Conservation (phyloP, 2,329 filamentous ascomycete genomes). For the Pseudohalonectria lignicola region DNA sequence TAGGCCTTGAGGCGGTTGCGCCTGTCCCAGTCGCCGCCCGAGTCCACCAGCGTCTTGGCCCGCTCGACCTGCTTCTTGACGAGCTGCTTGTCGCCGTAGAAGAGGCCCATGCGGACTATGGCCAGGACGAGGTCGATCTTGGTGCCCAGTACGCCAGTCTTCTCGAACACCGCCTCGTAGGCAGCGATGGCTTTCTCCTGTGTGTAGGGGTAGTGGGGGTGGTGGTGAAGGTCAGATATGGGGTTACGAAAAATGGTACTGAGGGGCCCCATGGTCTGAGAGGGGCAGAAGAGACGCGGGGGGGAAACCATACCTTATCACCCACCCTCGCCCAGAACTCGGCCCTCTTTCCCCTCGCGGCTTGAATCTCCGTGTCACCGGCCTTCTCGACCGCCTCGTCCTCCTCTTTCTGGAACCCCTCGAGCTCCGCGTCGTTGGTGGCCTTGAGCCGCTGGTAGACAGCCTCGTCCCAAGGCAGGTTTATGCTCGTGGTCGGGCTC, state of each 20-base stretch:
- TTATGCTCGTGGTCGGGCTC: slow-evolving; percentile 47
- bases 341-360: slow-evolving; percentile 84
- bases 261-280: no score
- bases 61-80: slow-evolving; percentile 93
- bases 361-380: slow-evolving; percentile 89
- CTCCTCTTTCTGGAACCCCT: slow-evolving; percentile 70
- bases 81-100: slow-evolving; percentile 86
- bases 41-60: slow-evolving; percentile 81
- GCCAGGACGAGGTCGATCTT: slow-evolving; percentile 97
- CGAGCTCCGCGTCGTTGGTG: slow-evolving; percentile 69
- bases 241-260: no score
- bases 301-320: slow-evolving; percentile 63
- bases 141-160: slow-evolving; percentile 90
- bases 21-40: slow-evolving; percentile 95
- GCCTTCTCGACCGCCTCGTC: slow-evolving; percentile 94
- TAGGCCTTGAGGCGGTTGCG: slow-evolving; percentile 98
- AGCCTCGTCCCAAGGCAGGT: slow-evolving; percentile 81
- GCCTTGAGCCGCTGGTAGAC: slow-evolving; percentile 69
- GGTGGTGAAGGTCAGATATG: no score
- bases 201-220: neutral
- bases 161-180: slow-evolving; percentile 89
- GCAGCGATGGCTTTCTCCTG: slow-evolving; percentile 90
- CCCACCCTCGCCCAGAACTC: slow-evolving; percentile 94
- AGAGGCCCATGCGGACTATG: slow-evolving; percentile 89
- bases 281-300: no score